Conservation (phyloP, 495 filamentous ascomycete species). For the Neurospora tetraspora region DNA sequence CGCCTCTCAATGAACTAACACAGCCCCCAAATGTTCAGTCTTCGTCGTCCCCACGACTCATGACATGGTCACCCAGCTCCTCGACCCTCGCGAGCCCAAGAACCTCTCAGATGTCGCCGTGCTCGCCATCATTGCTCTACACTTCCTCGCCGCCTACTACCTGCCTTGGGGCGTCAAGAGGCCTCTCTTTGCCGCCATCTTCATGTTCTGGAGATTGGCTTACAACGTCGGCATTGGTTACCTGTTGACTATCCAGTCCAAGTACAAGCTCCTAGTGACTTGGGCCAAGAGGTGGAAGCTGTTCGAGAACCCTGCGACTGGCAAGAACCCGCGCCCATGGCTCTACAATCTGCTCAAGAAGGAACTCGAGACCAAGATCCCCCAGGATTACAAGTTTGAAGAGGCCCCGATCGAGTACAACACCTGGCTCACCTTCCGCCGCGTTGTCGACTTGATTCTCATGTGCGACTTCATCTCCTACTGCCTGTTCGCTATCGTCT, state of each 20-base stretch:
- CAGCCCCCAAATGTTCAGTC: slow-evolving; percentile 39
- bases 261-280: slow-evolving; percentile 70
- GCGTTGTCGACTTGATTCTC: slow-evolving; percentile 88
- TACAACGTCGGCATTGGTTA: slow-evolving; percentile 95
- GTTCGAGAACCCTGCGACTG: slow-evolving; percentile 72
- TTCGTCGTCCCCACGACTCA: slow-evolving; percentile 94
- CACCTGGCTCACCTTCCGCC: slow-evolving; percentile 92
- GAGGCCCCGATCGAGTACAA: slow-evolving; percentile 94
- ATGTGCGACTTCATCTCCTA: slow-evolving; percentile 99
- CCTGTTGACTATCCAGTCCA: slow-evolving; percentile 80
- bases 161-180: slow-evolving; percentile 57
- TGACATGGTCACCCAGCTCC: slow-evolving; percentile 96
- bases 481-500: slow-evolving; percentile 88
- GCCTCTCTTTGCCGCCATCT: slow-evolving; percentile 68
- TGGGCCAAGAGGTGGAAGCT: slow-evolving; percentile 82
- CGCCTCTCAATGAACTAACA: not conserved
- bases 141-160: slow-evolving; percentile 60
- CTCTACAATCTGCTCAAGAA: slow-evolving; percentile 74
- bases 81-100: slow-evolving; percentile 92
- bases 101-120: slow-evolving; percentile 80
- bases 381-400: slow-evolving; percentile 87
- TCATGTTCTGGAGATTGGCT: slow-evolving; percentile 81
- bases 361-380: slow-evolving; percentile 91
- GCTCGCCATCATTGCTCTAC: slow-evolving; percentile 64
- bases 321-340: slow-evolving; percentile 69